These are phyloP conservation scores for Magnolia changhungtana DNA, from an alignment of 164 flowering plant species.

Conservation along the genomic window DNA sequence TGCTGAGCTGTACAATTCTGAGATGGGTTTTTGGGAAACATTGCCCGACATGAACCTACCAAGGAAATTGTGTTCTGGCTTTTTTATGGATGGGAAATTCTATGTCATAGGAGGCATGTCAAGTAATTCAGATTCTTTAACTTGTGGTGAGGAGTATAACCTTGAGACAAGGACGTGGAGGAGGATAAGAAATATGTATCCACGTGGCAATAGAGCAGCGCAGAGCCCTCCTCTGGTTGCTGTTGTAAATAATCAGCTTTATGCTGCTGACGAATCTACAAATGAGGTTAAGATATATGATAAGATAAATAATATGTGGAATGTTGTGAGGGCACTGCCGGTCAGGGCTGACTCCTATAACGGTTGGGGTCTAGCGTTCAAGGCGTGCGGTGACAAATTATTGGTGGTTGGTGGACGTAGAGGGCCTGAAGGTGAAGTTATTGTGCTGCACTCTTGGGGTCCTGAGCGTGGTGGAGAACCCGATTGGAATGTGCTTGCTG, in stretches of 20 bases:
- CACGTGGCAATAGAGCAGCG: slow-evolving; percentile 16
- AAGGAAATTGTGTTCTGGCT: slow-evolving; percentile 37
- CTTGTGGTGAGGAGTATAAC: slow-evolving; percentile 40
- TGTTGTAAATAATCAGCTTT: slow-evolving; percentile 40
- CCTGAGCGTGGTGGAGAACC: slow-evolving; percentile 24
- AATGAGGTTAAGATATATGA: slow-evolving; percentile 39
- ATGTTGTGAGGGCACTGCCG: slow-evolving; percentile 29
- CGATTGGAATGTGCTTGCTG: slow-evolving; percentile 29
- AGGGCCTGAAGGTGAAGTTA: slow-evolving; percentile 26
- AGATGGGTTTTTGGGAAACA: slow-evolving; percentile 26
- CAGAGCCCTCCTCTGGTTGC: slow-evolving; percentile 42
- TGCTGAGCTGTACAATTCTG: slow-evolving; percentile 40
- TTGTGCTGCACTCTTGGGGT: slow-evolving; percentile 35
- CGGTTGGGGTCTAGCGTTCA: slow-evolving; percentile 49
- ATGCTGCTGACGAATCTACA: slow-evolving; percentile 34
- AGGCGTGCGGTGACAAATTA: slow-evolving; percentile 37
- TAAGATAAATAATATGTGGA: slow-evolving; percentile 30
- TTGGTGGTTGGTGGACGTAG: slow-evolving; percentile 43
- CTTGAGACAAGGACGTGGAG: slow-evolving; percentile 31
- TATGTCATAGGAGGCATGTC: slow-evolving; percentile 37
- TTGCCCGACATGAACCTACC: slow-evolving; percentile 37
- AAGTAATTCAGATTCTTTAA: slow-evolving; percentile 18
- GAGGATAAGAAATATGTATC: slow-evolving; percentile 34
- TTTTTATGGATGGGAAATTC: slow-evolving; percentile 43
- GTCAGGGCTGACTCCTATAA: slow-evolving; percentile 34